These are phyloP conservation scores for Yamadazyma dushanensis DNA, from an alignment of 1,139 yeast genomes.

Conservation along the genomic window DNA sequence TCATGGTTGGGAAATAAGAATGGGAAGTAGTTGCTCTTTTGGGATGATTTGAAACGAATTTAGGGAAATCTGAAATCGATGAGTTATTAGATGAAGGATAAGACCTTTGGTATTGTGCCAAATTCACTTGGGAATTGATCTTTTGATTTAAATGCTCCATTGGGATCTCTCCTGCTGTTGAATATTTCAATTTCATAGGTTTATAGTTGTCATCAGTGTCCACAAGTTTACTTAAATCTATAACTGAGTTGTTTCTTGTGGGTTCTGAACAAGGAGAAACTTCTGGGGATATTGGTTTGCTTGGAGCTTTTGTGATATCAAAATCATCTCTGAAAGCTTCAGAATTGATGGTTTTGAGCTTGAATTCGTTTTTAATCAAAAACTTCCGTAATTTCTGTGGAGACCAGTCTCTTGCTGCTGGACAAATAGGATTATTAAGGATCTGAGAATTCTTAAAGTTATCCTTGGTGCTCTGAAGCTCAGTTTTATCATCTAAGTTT, in stretches of 20 bases:
- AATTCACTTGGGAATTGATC: conserved; percentile 40
- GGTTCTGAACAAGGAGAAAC: conserved; percentile 48
- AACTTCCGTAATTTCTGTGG: conserved; percentile 29
- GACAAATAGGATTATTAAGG: conserved; percentile 33
- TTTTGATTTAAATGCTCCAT: conserved; percentile 40
- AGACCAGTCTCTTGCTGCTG: conserved; percentile 44
- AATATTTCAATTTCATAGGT: conserved; percentile 43
- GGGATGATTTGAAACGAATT: conserved; percentile 19
- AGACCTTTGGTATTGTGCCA: conserved; percentile 29
- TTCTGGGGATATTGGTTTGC: conserved; percentile 42
- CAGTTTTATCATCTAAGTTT: background rate
- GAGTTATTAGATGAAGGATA: conserved; percentile 27
- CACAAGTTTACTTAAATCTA: conserved; percentile 39
- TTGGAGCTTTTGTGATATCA: conserved; percentile 33
- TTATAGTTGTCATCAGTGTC: conserved; percentile 39
- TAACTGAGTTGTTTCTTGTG: conserved; percentile 42
- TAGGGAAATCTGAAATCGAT: conserved; percentile 31
- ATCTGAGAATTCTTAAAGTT: conserved; percentile 14
- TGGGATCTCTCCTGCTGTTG: conserved; percentile 42
- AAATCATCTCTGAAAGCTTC: conserved; percentile 39
- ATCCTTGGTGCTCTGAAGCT: conserved; percentile 10
- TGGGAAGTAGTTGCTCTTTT: conserved; percentile 27
- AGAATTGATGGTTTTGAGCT: conserved; percentile 38
- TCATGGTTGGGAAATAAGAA: conserved; percentile 29
- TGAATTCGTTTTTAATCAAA: conserved; percentile 35